These are phyloP conservation scores for Kodamaea suecica DNA, from an alignment of 1,139 yeast species.

Conservation along the genomic window DNA sequence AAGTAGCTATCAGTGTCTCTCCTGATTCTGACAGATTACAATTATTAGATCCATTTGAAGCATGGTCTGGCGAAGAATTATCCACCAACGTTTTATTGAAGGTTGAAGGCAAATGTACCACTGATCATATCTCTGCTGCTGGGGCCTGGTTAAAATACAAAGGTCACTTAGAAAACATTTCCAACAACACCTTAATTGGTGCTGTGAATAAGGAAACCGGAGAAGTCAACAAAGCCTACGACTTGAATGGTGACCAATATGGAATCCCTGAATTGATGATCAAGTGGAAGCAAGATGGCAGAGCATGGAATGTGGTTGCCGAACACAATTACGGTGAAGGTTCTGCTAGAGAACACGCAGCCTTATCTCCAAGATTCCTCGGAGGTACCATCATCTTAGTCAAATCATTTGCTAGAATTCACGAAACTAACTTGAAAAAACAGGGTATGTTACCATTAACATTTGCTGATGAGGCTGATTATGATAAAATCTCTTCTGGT, in stretches of 20 bases:
- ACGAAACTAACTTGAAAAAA: conserved; percentile 52
- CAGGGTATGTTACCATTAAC: conserved; percentile 96
- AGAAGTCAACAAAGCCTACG: conserved; percentile 87
- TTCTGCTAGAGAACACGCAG: conserved; percentile 98
- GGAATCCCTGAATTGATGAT: conserved; percentile 96
- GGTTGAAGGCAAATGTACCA: conserved; percentile 97
- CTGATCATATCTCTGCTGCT: conserved; percentile 98
- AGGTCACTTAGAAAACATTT: conserved; percentile 94
- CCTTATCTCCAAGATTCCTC: conserved; percentile 87
- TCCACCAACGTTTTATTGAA: conserved; percentile 73
- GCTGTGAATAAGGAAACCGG: conserved; percentile 97
- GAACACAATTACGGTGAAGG: conserved; percentile 99
- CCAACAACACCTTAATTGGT: conserved; percentile 92
- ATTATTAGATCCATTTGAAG: conserved; percentile 79
- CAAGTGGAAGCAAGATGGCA: conserved; percentile 80
- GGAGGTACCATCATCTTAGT: conserved; percentile 89
- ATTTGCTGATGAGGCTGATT: conserved; percentile 84
- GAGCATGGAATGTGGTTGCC: conserved; percentile 94
- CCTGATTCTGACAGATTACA: conserved; percentile 70
- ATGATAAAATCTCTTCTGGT: conserved; percentile 73
- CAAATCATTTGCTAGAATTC: conserved; percentile 94
- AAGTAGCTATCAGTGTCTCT: conserved; percentile 67
- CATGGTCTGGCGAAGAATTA: conserved; percentile 85
- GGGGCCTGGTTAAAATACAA: conserved; percentile 99
- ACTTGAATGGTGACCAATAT: conserved; percentile 72